Evolutionary conservation across 441 rosid species (phyloP).

Genomic region (Euphorbia celastroides): DNA sequence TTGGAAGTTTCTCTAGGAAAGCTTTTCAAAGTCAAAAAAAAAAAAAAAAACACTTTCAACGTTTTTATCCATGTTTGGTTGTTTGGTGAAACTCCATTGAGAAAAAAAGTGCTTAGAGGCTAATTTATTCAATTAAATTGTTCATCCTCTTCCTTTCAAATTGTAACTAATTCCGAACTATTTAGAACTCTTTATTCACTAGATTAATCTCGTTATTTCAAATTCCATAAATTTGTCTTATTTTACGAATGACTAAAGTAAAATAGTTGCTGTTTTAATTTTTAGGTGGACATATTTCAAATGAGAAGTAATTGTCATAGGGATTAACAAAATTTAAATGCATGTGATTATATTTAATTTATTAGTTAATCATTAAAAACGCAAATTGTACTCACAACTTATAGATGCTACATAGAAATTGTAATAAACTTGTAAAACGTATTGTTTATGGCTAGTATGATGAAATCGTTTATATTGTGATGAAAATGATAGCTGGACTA

Average conservation of each 20-base stretch:
- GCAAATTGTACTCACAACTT: not conserved
- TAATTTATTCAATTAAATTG: too few species aligned
- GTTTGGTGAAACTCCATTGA: conserved; percentile 34
- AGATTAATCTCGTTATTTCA: too few species aligned
- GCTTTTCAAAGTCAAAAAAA: not conserved
- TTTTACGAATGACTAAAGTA: conserved; percentile 18
- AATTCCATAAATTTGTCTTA: not conserved
- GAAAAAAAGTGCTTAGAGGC: conserved; percentile 7
- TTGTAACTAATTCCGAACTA: too few species aligned
- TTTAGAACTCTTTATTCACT: too few species aligned
- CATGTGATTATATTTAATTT: not conserved
- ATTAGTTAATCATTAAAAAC: not conserved
- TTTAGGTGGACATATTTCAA: too few species aligned
- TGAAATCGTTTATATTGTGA: too few species aligned
- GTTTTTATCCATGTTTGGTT: conserved; percentile 24
- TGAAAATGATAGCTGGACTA: too few species aligned
- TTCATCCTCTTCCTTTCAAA: conserved; percentile 13
- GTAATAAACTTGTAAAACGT: too few species aligned
- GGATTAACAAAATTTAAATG: not conserved
- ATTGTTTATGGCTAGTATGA: too few species aligned
- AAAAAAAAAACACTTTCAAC: not conserved
- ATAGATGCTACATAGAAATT: too few species aligned
- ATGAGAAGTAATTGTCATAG: too few species aligned
- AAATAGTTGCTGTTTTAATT: too few species aligned
- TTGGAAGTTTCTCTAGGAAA: not conserved